Base-by-base conservation (phyloP, 192 early-diverging fungal species). In the Coemansia aciculifera region DNA sequence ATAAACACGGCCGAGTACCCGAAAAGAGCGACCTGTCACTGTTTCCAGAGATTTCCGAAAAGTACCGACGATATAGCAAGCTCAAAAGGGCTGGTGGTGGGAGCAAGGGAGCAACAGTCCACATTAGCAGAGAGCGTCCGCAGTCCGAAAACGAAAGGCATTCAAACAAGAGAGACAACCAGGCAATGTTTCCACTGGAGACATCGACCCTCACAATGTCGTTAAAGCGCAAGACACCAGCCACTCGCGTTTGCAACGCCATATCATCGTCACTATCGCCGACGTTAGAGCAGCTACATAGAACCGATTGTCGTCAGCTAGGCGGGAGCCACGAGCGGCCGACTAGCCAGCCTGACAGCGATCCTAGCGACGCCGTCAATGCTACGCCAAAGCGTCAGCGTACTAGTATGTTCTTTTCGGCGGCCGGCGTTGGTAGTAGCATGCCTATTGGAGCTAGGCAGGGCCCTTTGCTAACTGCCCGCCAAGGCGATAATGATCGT, bases 11-110 rank as follows among this genome's bases (percentile, higher is more conserved):
- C 11, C 79, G 79, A 3, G 44, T 44, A 2, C 74, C 79, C 8
- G 71, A 67, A n/a, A 77, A 77, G 13, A 39, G 40, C 17, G 79
- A 82, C 43, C 62, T 82, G 27, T 12, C 40, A 8, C 64, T 66
- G 21, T 64, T 49, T 9, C 71, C 74, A 17, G 71, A 76, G 11
- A 68, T 82, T 57, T 68, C 72, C 1, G 43, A 63, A 57, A 82
- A 82, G 59, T 82, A 82, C 68, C 67, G 68, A n/a, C 38, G 59
- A 15, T 82, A 82, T 46, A 77, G 79, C 72, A 70, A 62, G 32
- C 61, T 82, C 27, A 82, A 82, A 49, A 67, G 24, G 42, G 13
- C 27, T 59, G 32, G 62, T 11, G 11, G 54, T 31, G 17, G 46
- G 29, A 46, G 66, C 23, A 48, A 32, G 51, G 51, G 51, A 29